Percentiles rank a stretch among this genome's conserved stretches.
phyloP scores from a whole-genome alignment of 1,284 basidiomycete species.

The Trichosporon sp. region DNA sequence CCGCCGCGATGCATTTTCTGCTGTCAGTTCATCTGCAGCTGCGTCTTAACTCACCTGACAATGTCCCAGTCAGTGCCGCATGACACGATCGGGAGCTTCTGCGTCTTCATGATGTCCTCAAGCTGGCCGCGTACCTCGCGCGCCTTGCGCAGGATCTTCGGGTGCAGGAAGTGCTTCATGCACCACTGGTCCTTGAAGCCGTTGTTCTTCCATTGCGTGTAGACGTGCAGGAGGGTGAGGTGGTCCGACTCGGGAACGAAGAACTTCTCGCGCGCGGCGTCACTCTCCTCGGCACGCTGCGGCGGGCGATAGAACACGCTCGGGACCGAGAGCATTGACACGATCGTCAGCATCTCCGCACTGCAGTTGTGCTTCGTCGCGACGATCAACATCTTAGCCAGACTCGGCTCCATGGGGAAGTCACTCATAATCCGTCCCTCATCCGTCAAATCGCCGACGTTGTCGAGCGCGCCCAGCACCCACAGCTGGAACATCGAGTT shows the following conservation, averaged over 20 bases:
- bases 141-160: slow-evolving; percentile 90
- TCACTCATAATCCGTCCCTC: slow-evolving; percentile 95
- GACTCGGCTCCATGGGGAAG: slow-evolving; percentile 95
- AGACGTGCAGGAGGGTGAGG: slow-evolving; percentile 90
- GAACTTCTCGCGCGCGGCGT: slow-evolving; percentile 95
- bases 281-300: slow-evolving; percentile 90
- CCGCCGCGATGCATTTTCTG: slow-evolving; percentile 95
- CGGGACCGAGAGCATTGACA: slow-evolving; percentile 97
- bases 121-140: slow-evolving; percentile 94
- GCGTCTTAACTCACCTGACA: slow-evolving; percentile 58
- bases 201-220: slow-evolving; percentile 96
- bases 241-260: slow-evolving; percentile 98
- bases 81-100: slow-evolving; percentile 86
- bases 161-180: slow-evolving; percentile 90
- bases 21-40: slow-evolving; percentile 23
- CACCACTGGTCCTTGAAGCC: slow-evolving; percentile 90
- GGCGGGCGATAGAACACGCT: slow-evolving; percentile 95
- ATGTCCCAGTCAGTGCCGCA: slow-evolving; percentile 94
- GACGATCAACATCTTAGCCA: slow-evolving; percentile 97
- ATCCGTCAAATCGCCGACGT: slow-evolving; percentile 90
- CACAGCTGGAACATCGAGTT: slow-evolving; percentile 99
- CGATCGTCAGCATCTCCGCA: slow-evolving; percentile 93
- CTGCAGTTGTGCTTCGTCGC: slow-evolving; percentile 92
- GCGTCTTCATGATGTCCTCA: slow-evolving; percentile 97
- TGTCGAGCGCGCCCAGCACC: slow-evolving; percentile 96